Percentiles rank a stretch among this genome's conserved stretches.
Conservation (phyloP, 805 yeast genomes). For the Zygosaccharomyces bisporus region DNA sequence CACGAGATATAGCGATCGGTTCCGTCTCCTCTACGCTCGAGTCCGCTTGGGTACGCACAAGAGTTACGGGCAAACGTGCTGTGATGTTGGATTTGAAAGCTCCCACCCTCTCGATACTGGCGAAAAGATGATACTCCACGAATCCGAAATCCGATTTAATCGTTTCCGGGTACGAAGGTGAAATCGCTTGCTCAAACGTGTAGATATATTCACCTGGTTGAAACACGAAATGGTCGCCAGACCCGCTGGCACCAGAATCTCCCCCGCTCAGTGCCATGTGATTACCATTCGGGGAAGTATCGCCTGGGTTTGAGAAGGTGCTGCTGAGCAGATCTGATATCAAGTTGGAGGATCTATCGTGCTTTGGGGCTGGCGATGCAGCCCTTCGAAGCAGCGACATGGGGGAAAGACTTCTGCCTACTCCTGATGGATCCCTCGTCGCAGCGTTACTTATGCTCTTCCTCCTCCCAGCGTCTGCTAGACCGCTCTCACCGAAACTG, state of each 20-base stretch:
- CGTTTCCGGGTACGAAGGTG: slow-evolving; percentile 78
- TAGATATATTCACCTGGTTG: slow-evolving; percentile 89
- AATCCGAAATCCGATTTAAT: slow-evolving; percentile 75
- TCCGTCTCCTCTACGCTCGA: slow-evolving; percentile 83
- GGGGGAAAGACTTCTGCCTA: slow-evolving; percentile 30
- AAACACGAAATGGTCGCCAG: slow-evolving; percentile 46
- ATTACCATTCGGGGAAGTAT: not conserved
- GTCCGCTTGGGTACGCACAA: slow-evolving; percentile 75
- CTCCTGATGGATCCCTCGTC: slow-evolving; percentile 4
- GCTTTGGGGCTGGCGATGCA: slow-evolving; percentile 21
- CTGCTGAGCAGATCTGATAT: slow-evolving; percentile 29
- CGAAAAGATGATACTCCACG: slow-evolving; percentile 67
- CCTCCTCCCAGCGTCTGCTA: slow-evolving; percentile 1
- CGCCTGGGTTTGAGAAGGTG: slow-evolving; percentile 20
- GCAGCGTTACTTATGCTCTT: slow-evolving; percentile 10
- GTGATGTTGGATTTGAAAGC: slow-evolving; percentile 75
- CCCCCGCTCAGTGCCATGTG: not conserved
- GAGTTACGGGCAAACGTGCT: slow-evolving; percentile 58
- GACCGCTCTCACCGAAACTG: slow-evolving; percentile 8
- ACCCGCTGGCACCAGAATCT: slow-evolving; percentile 14
- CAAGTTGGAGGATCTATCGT: slow-evolving; percentile 20
- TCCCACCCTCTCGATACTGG: slow-evolving; percentile 70
- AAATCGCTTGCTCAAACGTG: slow-evolving; percentile 85
- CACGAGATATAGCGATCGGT: slow-evolving; percentile 84
- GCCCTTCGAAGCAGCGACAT: slow-evolving; percentile 30